Base-by-base conservation (phyloP, 1,139 yeast species). In the Lodderomyces orthopsilosis region DNA sequence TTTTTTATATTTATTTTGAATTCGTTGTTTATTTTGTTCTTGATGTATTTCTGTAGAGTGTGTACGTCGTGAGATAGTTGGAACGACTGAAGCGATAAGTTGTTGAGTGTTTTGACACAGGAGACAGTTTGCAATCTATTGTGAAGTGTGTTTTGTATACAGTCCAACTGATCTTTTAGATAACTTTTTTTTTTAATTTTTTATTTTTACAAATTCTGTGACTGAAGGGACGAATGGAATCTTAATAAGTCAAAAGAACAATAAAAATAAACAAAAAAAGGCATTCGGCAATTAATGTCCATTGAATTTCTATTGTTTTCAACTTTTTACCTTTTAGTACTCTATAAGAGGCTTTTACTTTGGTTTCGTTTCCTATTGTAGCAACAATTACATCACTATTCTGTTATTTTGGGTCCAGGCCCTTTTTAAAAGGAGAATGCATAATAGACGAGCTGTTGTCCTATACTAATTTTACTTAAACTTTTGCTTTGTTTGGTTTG, bases 111-210 rank as follows among this genome's bases (percentile, higher is more conserved):
- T n/a, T 21, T 22, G 26, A 37, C 8, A 21, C 23, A 21, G 7
- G 23, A 21, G 8, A 6, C 5, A 21, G 5, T 21, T 27, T 13
- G 6, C n/a, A n/a, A n/a, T 9, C 12, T 15, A 14, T 14, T 7
- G 4, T 30, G 6, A 4, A 15, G 3, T 8, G 5, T 7, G n/a
- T 6, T 30, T 30, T 30, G 15, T 30, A 30, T 30, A 30, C 34
- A 30, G 18, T 30, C 6, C 34, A 5, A 30, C 34, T 30, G 34
- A 30, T 30, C 34, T 30, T 30, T 30, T 30, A 30, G 34, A 30
- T 30, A 30, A 30, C 19, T 30, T 30, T 30, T 30, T 13, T 28
- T 13, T 15, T 30, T 30, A 15, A 2, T 15, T 30, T 30, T 15
- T 30, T 30, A 15, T 30, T 30, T 30, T 17, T n/a, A 7, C 12